These are phyloP conservation scores for Eimeria brunetti DNA, from an alignment of 169 alveolate genomes.

Conservation along the genomic window DNA sequence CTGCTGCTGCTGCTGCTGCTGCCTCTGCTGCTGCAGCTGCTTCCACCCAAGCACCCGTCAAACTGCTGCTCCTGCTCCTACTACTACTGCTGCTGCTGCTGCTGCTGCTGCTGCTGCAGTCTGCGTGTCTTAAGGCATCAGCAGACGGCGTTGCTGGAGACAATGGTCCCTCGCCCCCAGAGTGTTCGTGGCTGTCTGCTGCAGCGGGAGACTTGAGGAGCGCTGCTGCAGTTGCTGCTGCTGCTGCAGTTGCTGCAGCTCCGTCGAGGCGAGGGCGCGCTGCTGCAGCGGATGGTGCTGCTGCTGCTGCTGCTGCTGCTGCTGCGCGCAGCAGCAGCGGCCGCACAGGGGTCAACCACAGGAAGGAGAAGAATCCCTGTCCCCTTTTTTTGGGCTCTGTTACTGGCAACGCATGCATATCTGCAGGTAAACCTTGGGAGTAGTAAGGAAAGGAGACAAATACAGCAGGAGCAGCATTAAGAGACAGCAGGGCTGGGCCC, in stretches of 20 bases:
- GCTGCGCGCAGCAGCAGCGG: neutral
- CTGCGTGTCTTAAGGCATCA: neutral
- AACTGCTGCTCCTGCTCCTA: neutral
- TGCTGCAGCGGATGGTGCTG: neutral
- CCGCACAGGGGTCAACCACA: conserved; percentile 20
- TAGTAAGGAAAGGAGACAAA: conserved; percentile 40
- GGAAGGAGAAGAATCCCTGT: conserved; percentile 11
- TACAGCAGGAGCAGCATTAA: conserved; percentile 43
- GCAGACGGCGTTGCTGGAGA: neutral
- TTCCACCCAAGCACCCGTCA: too few relatives aligned
- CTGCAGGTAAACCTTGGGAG: conserved; percentile 9
- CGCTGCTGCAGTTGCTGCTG: conserved; percentile 9
- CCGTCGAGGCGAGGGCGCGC: too few relatives aligned
- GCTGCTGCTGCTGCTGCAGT: neutral
- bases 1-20: neutral
- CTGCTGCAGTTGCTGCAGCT: conserved; percentile 1
- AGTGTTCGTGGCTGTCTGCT: neutral
- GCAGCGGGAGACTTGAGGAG: neutral
- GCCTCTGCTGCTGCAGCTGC: neutral
- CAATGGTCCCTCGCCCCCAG: neutral
- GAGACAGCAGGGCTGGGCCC: conserved; percentile 8
- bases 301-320: neutral
- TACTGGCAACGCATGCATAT: neutral
- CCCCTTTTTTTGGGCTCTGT: conserved; percentile 39
- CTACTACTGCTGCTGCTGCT: neutral